Conservation (phyloP, 805 yeast species). For the Saturnispora bothae region DNA sequence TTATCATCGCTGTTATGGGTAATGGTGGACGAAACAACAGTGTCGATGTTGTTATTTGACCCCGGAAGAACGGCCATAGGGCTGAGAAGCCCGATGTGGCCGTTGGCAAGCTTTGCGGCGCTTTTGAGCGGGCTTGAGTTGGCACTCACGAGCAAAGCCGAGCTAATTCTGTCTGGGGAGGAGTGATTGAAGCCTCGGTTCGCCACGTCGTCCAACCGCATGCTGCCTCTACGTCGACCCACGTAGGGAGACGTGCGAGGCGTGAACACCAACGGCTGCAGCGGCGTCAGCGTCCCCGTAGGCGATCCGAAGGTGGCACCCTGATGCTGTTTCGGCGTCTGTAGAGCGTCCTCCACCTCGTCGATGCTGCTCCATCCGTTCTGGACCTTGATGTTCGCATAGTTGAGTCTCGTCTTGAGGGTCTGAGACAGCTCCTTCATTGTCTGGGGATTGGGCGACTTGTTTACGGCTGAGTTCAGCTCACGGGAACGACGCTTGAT, state of each 20-base stretch:
- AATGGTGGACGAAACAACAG: too few relatives aligned
- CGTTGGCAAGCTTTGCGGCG: too few relatives aligned
- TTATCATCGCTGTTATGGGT: too few relatives aligned
- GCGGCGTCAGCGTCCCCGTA: neutral
- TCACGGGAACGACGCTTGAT: conserved; percentile 25
- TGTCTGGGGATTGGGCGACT: conserved; percentile 20
- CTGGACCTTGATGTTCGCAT: conserved; percentile 29
- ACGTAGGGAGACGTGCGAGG: neutral
- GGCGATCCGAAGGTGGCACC: too few relatives aligned
- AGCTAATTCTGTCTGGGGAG: conserved; percentile 7
- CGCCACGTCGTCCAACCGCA: conserved; percentile 25
- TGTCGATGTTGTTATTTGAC: too few relatives aligned
- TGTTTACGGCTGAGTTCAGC: conserved; percentile 21
- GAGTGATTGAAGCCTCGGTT: conserved; percentile 4
- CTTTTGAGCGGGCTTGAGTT: conserved; percentile 7
- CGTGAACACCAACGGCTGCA: neutral
- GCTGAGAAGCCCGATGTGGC: too few relatives aligned
- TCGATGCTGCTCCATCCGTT: too few relatives aligned
- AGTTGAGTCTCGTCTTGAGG: conserved; percentile 27
- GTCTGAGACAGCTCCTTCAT: conserved; percentile 29
- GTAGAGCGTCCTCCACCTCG: too few relatives aligned
- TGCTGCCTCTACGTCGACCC: neutral
- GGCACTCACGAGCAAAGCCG: neutral
- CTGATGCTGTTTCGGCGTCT: too few relatives aligned
- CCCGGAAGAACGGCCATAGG: too few relatives aligned